Evolutionary conservation across 1,139 yeast species (phyloP), one percentile per base, ranked within the genome.

Genomic region (Debaryomycetaceae sp.): DNA sequence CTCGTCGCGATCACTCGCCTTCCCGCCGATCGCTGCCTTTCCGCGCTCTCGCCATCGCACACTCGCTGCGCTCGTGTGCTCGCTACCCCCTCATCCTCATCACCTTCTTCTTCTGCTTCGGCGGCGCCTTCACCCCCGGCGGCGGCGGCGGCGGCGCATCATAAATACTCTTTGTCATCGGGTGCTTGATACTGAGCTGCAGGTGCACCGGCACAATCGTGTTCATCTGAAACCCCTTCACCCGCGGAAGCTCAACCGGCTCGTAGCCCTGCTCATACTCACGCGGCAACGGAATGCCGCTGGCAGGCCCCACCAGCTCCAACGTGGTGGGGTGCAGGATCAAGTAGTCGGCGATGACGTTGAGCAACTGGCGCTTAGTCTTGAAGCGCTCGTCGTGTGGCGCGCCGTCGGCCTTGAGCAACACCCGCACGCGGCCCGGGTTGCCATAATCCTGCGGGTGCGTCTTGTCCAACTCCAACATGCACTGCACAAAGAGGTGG

Each of bases 401-500:
- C 29, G 58, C 59, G 12, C 77, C 74, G 19, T 65, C 55, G 37
- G 70, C 70, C 46, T 76, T 79, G 24, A 83, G 45, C 29, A 77
- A 61, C 14, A 88, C 83, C 44, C 95, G 73, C 23, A 91, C 91
- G 46, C 97, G 72, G 10, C 98, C 98, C 2, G 96, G 94, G 51
- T 91, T 91, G 39, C 97, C 95, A 72, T 83, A 91, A 59, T 91
- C 98, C 53, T 88, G 95, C 8, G 98, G 98, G 57, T 91, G 98
- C 3, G 83, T 61, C 58, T 88, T 91, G 40, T 83, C 86, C 40
- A 91, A 78, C 56, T 83, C 91, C 40, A 78, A 66, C 34, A 80
- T 64, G 2, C 63, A 66, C 2, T 83, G 83, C 34, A 78, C 51
- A 43, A 73, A 49, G 42, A 63, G 62, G 47, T 42, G 56, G 38